Base-by-base conservation (phyloP, 257 asterid species). In the Cynanchum wilfordii region DNA sequence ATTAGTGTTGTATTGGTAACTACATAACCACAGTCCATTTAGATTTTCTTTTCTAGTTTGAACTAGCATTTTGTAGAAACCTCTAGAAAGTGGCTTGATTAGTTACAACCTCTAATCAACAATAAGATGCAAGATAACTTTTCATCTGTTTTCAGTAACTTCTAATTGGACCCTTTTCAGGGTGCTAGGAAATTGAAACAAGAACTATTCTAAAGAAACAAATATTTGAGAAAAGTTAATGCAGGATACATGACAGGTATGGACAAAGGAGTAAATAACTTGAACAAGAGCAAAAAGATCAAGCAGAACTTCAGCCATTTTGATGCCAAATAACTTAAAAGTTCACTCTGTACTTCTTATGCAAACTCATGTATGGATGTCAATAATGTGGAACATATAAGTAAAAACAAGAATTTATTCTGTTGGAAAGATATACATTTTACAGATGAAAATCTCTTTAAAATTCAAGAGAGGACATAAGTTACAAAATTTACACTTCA, bases 401-500 rank as follows among this genome's bases (percentile, higher is more conserved):
- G 3, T 25, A 29, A 47, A 30, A 25, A 7, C 55, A 50, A 75
- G 66, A 66, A 47, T 73, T 75, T 36, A 49, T 59, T 76, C 66
- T 19, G 73, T 38, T 25, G 55, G 77, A 69, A 57, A 55, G 29
- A 47, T 17, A 73, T 27, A 52, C 49, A 45, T 71, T 58, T 72
- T 78, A 55, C 56, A 75, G 71, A 52, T 33, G 77, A 66, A 59
- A 52, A 42, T 54, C 66, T 63, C 72, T 60, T 51, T 62, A 78
- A 68, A 60, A 79, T 66, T 60, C 49, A 59, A 47, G 54, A 52
- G 66, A 60, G 60, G 42, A 73, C 45, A 78, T 78, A 83, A 86
- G 76, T 84, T 83, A 84, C 84, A 82, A 72, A 79, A 76, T 85
- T 83, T 85, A 83, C 90, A 88, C 56, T 80, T 80, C 82, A 78